phyloP scores from a whole-genome alignment of 2,329 filamentous ascomycete genomes.

The Scopulariopsis brevicaulis region DNA sequence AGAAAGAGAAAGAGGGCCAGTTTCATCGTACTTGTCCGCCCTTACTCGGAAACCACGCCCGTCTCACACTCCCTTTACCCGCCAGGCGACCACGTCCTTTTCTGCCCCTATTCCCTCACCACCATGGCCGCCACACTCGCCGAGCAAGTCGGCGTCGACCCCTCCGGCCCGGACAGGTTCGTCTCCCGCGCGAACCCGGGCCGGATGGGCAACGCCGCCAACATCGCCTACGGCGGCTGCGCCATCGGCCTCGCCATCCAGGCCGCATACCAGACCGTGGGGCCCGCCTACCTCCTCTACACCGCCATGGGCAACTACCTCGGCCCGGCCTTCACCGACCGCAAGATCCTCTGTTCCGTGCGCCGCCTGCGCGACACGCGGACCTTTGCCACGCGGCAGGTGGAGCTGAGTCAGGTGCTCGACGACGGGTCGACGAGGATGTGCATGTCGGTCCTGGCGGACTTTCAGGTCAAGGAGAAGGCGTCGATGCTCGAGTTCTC shows the following conservation, averaged over 20 bases:
- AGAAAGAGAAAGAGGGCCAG: no score
- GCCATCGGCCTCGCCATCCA: conserved; percentile 23
- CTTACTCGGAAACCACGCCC: no score
- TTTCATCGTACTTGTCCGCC: no score
- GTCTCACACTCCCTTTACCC: not conserved
- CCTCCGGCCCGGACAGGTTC: conserved; percentile 7
- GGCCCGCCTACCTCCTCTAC: conserved; percentile 23
- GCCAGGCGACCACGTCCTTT: conserved; percentile 3
- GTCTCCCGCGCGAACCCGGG: conserved; percentile 15
- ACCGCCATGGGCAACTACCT: conserved; percentile 28
- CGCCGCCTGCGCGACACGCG: conserved; percentile 23
- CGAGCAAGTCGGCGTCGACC: conserved; percentile 2
- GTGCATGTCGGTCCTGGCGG: conserved; percentile 25
- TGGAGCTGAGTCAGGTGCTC: conserved; percentile 24
- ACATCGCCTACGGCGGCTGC: conserved; percentile 27
- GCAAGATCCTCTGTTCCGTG: conserved; percentile 19
- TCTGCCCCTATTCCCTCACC: not conserved
- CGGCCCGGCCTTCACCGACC: conserved; percentile 24
- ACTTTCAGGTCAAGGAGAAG: conserved; percentile 27
- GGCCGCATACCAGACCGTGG: conserved; percentile 22
- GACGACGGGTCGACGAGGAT: conserved; percentile 17
- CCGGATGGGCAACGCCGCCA: conserved; percentile 18
- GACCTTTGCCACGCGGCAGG: conserved; percentile 28
- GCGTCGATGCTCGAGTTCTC: conserved; percentile 22
- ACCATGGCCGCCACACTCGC: conserved; percentile 7